Base-by-base conservation (phyloP, 345 rosid genomes). In the Eucalyptus pauciflora region DNA sequence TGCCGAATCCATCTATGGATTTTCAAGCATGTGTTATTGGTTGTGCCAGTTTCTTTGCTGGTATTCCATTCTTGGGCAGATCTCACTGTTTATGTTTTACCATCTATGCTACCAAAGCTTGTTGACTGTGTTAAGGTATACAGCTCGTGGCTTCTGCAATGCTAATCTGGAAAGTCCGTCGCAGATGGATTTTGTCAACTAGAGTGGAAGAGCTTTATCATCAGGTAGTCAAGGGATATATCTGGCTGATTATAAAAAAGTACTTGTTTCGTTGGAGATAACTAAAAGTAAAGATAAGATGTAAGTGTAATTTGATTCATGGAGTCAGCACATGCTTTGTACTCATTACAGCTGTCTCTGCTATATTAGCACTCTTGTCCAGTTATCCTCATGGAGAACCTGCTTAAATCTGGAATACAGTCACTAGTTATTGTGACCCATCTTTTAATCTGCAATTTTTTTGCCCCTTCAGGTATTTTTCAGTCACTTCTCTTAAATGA, bases 201-300 rank as follows among this genome's bases (percentile, higher is more conserved):
- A 94, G 99, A 93, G 93, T 90, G 17, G 96, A 95, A 89, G 96
- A 94, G 86, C 93, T 97, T 85, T 97, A 96, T 86, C 87, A 88
- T 87, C 98, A 96, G 98, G 99, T 97, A 91, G 15, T 85, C 52
- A 50, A 49, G 56, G 37, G 64, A 80, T 48, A 27, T 49, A 50
- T 51, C 67, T 86, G 45, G 60, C 25, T n/a, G 43, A 50, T 41
- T 50, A 86, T 20, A 31, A 86, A 31, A 51, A 86, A 50, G 41
- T 86, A 17, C 45, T 54, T 37, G 12, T 14, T 54, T 86, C 29
- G 3, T 10, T 50, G 45, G 54, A 50, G 41, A 86, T 86, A 51
- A 41, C 51, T 31, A 85, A 27, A 85, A 85, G 13, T 29, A 48
- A 85, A 27, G 56, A 85, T 29, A 13, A 41, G 85, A 76, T 29